Evolutionary conservation across 2,329 filamentous ascomycete species (phyloP).

Genomic region (Epichloe sp.): DNA sequence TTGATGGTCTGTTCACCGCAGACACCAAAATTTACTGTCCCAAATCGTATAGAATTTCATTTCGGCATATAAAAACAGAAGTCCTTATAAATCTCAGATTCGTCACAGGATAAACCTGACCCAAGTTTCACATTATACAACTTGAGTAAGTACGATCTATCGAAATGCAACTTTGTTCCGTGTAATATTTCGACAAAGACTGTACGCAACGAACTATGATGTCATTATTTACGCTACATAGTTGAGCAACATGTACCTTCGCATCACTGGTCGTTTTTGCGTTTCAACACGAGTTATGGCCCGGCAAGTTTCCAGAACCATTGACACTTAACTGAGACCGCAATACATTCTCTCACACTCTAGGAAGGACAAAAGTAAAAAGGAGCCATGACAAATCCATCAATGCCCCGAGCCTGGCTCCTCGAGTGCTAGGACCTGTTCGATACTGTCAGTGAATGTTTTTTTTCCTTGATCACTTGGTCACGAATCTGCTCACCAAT

Average conservation of each 20-base stretch:
- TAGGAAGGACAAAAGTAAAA: too few relatives aligned
- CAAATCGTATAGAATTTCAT: too few relatives aligned
- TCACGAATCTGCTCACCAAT: slow-evolving; percentile 43
- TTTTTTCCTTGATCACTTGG: background rate
- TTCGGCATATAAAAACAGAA: too few relatives aligned
- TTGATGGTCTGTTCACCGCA: background rate
- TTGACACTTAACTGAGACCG: background rate
- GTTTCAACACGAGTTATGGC: background rate
- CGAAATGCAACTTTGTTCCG: background rate
- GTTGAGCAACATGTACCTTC: background rate
- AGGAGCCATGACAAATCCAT: slow-evolving; percentile 1
- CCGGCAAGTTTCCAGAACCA: background rate
- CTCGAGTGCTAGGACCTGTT: slow-evolving; percentile 37
- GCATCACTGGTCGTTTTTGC: background rate
- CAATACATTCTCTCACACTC: background rate
- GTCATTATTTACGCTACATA: background rate
- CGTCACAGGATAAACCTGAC: too few relatives aligned
- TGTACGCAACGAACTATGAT: background rate
- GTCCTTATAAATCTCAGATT: too few relatives aligned
- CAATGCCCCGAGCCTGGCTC: slow-evolving; percentile 4
- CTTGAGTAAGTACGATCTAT: slow-evolving; percentile 16
- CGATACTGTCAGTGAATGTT: slow-evolving; percentile 13
- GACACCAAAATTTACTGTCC: too few relatives aligned
- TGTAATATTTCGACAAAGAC: too few relatives aligned
- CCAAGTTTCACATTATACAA: slow-evolving; percentile 5